These are phyloP conservation scores for Erysiphe neolycopersici DNA, from an alignment of 2,329 filamentous ascomycete genomes.

Conservation along the genomic window DNA sequence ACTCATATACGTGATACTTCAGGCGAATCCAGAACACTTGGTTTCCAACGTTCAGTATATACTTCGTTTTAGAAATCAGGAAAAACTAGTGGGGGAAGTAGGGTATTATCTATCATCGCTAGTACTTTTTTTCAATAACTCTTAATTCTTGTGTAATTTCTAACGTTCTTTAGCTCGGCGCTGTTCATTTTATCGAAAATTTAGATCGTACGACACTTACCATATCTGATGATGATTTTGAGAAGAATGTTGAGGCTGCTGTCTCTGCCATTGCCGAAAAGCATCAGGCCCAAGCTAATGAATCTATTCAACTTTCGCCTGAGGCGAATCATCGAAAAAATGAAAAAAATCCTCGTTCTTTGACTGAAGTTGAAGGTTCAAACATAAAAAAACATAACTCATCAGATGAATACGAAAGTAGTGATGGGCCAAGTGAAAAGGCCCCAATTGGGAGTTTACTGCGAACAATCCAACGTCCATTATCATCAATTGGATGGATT, in stretches of 20 bases:
- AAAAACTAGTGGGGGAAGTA: conserved; percentile 90
- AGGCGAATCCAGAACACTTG: conserved; percentile 81
- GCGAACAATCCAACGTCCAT: conserved; percentile 68
- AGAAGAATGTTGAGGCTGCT: conserved; percentile 82
- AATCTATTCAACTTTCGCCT: background rate
- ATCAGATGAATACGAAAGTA: conserved; percentile 25
- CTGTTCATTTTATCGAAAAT: conserved; percentile 88
- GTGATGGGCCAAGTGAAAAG: conserved; percentile 36
- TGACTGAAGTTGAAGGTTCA: conserved; percentile 31
- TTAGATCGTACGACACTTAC: conserved; percentile 84
- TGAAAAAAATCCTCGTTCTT: conserved; percentile 31
- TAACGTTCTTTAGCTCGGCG: conserved; percentile 38
- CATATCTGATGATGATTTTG: conserved; percentile 85
- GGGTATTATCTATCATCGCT: conserved; percentile 94
- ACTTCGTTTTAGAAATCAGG: conserved; percentile 83
- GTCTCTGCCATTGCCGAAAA: conserved; percentile 90
- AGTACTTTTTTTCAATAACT: conserved; percentile 19
- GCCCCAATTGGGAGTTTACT: conserved; percentile 65
- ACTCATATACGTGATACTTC: conserved; percentile 83
- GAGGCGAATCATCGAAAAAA: conserved; percentile 15
- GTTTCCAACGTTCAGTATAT: conserved; percentile 98
- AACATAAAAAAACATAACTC: conserved; percentile 26
- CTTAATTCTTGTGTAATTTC: background rate
- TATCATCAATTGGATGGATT: conserved; percentile 80
- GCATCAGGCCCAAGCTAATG: conserved; percentile 30